A percentile compares a stretch with the other conserved stretches of the same genome.
Evolutionary conservation across 78 protist species (phyloP).

Genomic region (Guillardia theta): DNA sequence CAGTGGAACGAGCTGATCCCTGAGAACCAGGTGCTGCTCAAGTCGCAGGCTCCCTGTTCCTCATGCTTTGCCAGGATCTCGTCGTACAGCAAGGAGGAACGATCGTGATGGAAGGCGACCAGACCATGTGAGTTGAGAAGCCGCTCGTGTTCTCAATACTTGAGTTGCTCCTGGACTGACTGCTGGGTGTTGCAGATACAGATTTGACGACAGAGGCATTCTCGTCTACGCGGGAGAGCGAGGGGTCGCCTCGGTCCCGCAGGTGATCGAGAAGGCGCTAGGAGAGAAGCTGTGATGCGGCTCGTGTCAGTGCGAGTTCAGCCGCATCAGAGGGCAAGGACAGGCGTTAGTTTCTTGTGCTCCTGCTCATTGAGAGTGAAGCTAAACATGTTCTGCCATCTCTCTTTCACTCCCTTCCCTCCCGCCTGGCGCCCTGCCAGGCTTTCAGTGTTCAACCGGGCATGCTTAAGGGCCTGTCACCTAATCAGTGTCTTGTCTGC

Average conservation of each 20-base stretch:
- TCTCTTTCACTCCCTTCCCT: too few relatives aligned
- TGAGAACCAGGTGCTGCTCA: not conserved
- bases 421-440: too few relatives aligned
- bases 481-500: too few relatives aligned
- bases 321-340: too few relatives aligned
- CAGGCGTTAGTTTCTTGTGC: too few relatives aligned
- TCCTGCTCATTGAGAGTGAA: too few relatives aligned
- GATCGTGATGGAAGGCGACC: not conserved
- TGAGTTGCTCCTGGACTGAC: not conserved
- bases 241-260: not conserved
- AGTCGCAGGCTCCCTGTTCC: not conserved
- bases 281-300: too few relatives aligned
- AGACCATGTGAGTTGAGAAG: not conserved
- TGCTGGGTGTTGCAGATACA: not conserved
- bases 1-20: not conserved
- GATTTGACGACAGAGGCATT: not conserved
- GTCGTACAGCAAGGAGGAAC: constrained; percentile 1
- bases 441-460: too few relatives aligned
- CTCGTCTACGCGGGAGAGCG: not conserved
- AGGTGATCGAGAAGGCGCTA: not conserved
- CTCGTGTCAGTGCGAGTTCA: too few relatives aligned
- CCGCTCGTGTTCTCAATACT: not conserved
- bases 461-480: too few relatives aligned
- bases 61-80: not conserved
- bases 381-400: too few relatives aligned